Percentiles rank a stretch among this genome's conserved stretches.
Evolutionary conservation across 208 protist genomes (phyloP).

Genomic region (Trypanosoma caninum): DNA sequence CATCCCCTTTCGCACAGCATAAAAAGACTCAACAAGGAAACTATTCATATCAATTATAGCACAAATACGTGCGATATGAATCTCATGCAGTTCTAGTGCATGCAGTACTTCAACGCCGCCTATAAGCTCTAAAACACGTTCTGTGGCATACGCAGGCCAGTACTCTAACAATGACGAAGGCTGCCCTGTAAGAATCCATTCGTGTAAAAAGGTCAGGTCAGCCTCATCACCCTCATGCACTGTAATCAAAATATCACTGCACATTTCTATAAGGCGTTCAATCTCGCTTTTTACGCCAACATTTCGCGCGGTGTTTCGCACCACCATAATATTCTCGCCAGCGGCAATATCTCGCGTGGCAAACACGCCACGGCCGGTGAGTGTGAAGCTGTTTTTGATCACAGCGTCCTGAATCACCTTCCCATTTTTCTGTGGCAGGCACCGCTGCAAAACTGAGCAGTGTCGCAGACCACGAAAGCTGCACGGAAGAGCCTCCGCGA

Average conservation of each 20-base stretch:
- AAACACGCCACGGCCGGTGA: conserved; percentile 83
- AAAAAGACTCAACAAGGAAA: conserved; percentile 83
- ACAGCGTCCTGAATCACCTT: conserved; percentile 63
- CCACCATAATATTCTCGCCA: conserved; percentile 83
- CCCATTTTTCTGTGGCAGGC: conserved; percentile 70
- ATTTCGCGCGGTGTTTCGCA: conserved; percentile 71
- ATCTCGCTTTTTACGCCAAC: conserved; percentile 77
- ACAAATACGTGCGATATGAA: conserved; percentile 79
- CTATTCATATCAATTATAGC: conserved; percentile 86
- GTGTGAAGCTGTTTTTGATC: conserved; percentile 70
- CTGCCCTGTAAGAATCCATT: conserved; percentile 83
- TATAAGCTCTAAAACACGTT: conserved; percentile 62
- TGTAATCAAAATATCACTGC: conserved; percentile 28
- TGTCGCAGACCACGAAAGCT: conserved; percentile 73
- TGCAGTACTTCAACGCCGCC: conserved; percentile 58
- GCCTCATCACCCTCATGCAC: conserved; percentile 6
- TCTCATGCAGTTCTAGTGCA: conserved; percentile 71
- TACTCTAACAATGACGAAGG: conserved; percentile 77
- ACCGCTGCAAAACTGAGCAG: conserved; percentile 44
- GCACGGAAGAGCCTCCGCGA: conserved; percentile 20
- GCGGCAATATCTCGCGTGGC: conserved; percentile 60
- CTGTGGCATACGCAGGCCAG: conserved; percentile 59
- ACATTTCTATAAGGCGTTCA: conserved; percentile 79
- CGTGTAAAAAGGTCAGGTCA: conserved; percentile 50
- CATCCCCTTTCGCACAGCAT: conserved; percentile 82